Evolutionary conservation across 495 filamentous ascomycete genomes (phyloP), one percentile per base, ranked within the genome.

Genomic region (Ramalina intermedia): DNA sequence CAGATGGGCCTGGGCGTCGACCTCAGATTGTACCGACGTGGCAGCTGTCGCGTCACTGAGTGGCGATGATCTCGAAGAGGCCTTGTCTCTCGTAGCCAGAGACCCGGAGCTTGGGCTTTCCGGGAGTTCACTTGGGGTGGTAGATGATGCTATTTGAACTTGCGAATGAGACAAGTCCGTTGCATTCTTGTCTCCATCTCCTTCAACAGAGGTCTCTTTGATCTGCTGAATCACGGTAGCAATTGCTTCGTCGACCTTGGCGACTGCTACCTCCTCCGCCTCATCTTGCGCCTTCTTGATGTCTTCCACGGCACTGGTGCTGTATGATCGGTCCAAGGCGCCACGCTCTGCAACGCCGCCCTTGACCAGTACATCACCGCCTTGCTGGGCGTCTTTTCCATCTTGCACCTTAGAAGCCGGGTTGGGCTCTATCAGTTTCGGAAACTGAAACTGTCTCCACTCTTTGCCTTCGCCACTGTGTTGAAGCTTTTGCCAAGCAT

Each of bases 371-470:
- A 54, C 63, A 5, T 47, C 45, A 37, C 66, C 66, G 33, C 57
- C 48, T 26, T 58, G 60, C 3, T 59, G 46, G 48, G 69, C 69
- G 26, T 64, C 58, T 47, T 67, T 66, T 17, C 62, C 66, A n/a
- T 78, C 73, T 18, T 63, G 58, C 16, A 79, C 72, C 14, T 72
- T 64, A 11, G 70, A 61, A 8, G 67, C 60, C 12, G 72, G 63
- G 66, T 87, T 84, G 86, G 87, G 93, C 58, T 85, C 88, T 62
- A 95, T 87, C 37, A 79, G 73, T 60, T 85, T 81, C 26, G 78
- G 78, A 63, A 89, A 86, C 63, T 94, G 87, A 54, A 87, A 88
- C 64, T 94, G 87, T 35, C 79, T 81, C 86, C 86, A 94, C 60
- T 94, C 87, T 55, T 81, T 78, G 29, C 83, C 82, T 18, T 81